Conservation (phyloP, 768 basidiomycete genomes). For the Lentinus brumalis region DNA sequence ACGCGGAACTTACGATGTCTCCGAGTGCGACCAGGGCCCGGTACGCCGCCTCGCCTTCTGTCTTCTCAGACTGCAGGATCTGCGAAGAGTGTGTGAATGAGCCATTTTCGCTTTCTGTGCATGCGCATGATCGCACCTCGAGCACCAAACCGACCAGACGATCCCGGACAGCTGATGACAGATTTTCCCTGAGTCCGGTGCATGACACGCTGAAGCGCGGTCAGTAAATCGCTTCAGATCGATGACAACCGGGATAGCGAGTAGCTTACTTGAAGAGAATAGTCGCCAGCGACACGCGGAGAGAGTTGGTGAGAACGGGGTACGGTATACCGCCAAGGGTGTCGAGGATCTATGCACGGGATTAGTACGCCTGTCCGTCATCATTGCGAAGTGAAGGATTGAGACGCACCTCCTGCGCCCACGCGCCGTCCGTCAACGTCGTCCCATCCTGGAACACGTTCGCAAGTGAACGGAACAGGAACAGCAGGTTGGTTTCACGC, state of each 20-base stretch:
- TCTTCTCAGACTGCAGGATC: slow-evolving; percentile 49
- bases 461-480: slow-evolving; percentile 76
- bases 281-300: slow-evolving; percentile 78
- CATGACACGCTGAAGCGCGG: slow-evolving; percentile 63
- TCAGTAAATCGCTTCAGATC: slow-evolving; percentile 5
- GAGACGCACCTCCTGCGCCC: slow-evolving; percentile 52
- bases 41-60: slow-evolving; percentile 71
- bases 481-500: slow-evolving; percentile 82
- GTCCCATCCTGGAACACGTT: slow-evolving; percentile 72
- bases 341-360: slow-evolving; percentile 54
- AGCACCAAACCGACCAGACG: slow-evolving; percentile 30
- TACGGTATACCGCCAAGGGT: slow-evolving; percentile 54
- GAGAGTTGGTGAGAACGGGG: slow-evolving; percentile 60
- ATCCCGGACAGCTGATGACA: slow-evolving; percentile 33
- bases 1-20: slow-evolving; percentile 52
- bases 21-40: slow-evolving; percentile 73
- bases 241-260: neutral
- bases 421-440: slow-evolving; percentile 43
- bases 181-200: slow-evolving; percentile 45
- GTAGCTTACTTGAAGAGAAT: slow-evolving; percentile 82
- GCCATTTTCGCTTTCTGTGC: neutral
- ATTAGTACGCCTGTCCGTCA: neutral
- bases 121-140: slow-evolving; percentile 39
- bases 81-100: slow-evolving; percentile 25
- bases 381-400: neutral